Conservation (phyloP, 305 asterid species). For the Plantago rigida region DNA sequence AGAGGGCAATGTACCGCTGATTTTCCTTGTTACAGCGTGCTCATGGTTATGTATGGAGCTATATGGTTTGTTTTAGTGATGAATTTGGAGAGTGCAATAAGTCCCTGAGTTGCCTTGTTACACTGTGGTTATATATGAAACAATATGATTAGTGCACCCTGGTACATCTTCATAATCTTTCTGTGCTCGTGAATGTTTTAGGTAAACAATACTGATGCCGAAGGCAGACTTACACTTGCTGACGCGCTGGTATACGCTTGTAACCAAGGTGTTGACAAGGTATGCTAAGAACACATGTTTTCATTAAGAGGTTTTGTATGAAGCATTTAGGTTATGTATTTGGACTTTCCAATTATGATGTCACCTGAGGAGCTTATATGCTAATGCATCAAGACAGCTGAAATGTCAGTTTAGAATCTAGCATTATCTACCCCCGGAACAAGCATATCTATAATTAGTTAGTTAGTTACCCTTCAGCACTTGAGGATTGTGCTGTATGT, state of each 20-base stretch:
- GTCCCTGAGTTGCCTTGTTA: too few relatives aligned
- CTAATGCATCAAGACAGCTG: background rate
- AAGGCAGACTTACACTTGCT: slow-evolving; percentile 94
- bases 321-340: background rate
- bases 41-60: too few relatives aligned
- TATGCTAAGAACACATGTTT: slow-evolving; percentile 25
- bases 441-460: background rate
- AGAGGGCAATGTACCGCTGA: background rate
- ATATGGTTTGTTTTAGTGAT: too few relatives aligned
- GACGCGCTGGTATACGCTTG: slow-evolving; percentile 94
- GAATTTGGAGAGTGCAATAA: too few relatives aligned
- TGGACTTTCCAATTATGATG: slow-evolving; percentile 1
- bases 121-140: too few relatives aligned
- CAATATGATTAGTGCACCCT: background rate
- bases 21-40: background rate
- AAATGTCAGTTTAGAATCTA: background rate
- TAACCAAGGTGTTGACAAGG: slow-evolving; percentile 95
- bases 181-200: slow-evolving; percentile 22
- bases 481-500: background rate
- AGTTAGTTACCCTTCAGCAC: too few relatives aligned
- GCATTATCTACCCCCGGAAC: background rate
- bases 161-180: background rate
- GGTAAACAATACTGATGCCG: slow-evolving; percentile 98
- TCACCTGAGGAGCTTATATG: background rate
- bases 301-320: background rate